phyloP scores from a whole-genome alignment of 2,329 filamentous ascomycete genomes.

The Ascochyta koolunga region DNA sequence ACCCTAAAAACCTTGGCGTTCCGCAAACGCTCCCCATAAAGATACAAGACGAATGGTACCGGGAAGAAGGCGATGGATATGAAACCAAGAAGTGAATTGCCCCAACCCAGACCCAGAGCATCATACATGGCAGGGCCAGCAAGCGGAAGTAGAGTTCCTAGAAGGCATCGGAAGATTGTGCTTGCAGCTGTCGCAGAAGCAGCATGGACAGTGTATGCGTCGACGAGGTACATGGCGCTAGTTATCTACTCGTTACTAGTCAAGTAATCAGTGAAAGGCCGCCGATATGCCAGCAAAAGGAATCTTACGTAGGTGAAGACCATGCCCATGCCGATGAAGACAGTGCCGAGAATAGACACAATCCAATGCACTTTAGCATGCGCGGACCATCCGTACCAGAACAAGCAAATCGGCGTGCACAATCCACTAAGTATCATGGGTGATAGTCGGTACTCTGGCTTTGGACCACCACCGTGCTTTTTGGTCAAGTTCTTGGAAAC shows the following conservation, averaged over 20 bases:
- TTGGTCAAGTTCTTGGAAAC: too few species aligned
- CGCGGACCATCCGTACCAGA: constrained; percentile 65
- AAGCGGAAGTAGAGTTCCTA: constrained; percentile 54
- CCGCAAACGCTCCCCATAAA: constrained; percentile 55
- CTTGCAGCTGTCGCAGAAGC: constrained; percentile 54
- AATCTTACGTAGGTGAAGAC: too few species aligned
- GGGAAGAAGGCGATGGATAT: constrained; percentile 49
- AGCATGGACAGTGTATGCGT: constrained; percentile 54
- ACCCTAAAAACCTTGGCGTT: constrained; percentile 30
- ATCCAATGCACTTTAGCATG: constrained; percentile 60
- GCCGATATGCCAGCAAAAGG: too few species aligned
- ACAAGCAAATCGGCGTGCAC: constrained; percentile 47
- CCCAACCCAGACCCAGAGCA: constrained; percentile 51
- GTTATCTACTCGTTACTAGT: too few species aligned
- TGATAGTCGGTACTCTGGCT: too few species aligned
- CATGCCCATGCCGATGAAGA: constrained; percentile 56
- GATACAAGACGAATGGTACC: constrained; percentile 59
- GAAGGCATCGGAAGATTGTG: constrained; percentile 52
- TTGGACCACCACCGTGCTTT: too few species aligned
- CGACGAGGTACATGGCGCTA: constrained; percentile 56
- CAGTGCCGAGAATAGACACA: constrained; percentile 60
- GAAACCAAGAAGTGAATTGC: constrained; percentile 49
- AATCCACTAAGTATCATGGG: too few species aligned
- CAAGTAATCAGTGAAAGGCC: too few species aligned
- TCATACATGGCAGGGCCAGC: constrained; percentile 52